These are phyloP conservation scores for Moesziomyces parantarcticus DNA, from an alignment of 1,284 basidiomycete genomes.

Conservation along the genomic window DNA sequence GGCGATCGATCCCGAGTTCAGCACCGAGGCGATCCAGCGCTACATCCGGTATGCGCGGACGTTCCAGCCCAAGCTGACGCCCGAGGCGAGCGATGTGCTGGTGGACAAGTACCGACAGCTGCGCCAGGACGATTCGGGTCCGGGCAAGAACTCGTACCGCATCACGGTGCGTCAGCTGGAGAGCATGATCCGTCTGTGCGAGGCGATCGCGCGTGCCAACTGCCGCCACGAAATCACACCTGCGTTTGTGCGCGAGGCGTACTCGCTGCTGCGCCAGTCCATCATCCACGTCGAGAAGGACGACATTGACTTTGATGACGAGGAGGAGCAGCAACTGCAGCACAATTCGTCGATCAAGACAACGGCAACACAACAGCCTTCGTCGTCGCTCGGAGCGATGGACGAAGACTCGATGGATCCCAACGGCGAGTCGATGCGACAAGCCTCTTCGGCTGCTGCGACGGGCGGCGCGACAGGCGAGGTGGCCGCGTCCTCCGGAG, in stretches of 20 bases:
- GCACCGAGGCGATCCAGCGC: conserved; percentile 92
- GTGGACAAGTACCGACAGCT: conserved; percentile 95
- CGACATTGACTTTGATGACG: conserved; percentile 96
- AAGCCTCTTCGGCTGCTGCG: conserved; percentile 64
- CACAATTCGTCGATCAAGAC: conserved; percentile 2
- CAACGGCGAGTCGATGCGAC: conserved; percentile 72
- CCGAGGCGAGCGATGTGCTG: conserved; percentile 88
- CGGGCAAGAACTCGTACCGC: conserved; percentile 89
- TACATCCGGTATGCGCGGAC: conserved; percentile 97
- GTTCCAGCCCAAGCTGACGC: conserved; percentile 85
- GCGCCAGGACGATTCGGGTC: conserved; percentile 85
- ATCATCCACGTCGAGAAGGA: conserved; percentile 99
- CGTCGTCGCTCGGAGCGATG: conserved; percentile 43
- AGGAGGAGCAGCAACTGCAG: conserved; percentile 75
- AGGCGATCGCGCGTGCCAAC: conserved; percentile 96
- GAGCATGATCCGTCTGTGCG: conserved; percentile 95
- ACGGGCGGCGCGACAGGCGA: conserved; percentile 7
- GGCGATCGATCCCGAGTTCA: conserved; percentile 94
- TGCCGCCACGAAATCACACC: conserved; percentile 83
- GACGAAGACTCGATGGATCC: conserved; percentile 72
- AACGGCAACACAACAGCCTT: conserved; percentile 17
- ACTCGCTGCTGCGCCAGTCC: conserved; percentile 89
- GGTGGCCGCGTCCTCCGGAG: conserved; percentile 21
- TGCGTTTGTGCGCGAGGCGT: conserved; percentile 93
- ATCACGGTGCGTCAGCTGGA: conserved; percentile 96